Percentiles rank a stretch among this genome's conserved stretches.
phyloP scores from a whole-genome alignment of 148 eudicot species.

The Camellia japonica region DNA sequence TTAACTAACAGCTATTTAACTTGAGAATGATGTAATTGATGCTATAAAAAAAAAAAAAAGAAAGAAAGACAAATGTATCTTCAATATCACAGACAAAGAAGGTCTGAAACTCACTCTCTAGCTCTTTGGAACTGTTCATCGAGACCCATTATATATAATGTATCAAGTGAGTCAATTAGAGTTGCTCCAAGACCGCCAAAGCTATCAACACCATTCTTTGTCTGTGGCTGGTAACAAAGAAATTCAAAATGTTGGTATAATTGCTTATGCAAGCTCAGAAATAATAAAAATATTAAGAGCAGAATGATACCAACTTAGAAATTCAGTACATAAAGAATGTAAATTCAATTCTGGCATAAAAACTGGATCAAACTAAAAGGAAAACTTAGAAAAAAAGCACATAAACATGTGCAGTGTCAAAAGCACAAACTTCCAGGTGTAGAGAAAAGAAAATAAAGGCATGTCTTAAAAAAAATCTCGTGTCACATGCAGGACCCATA shows the following conservation, averaged over 20 bases:
- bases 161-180: constrained; percentile 87
- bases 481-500: no score
- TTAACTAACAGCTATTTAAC: no score
- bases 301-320: background rate
- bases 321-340: background rate
- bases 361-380: background rate
- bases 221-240: constrained; percentile 69
- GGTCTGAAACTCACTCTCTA: constrained; percentile 66
- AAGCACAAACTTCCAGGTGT: background rate
- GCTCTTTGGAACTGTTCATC: constrained; percentile 95
- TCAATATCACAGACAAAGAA: background rate
- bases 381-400: background rate
- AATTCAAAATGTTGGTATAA: constrained; percentile 13
- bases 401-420: background rate
- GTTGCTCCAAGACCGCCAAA: constrained; percentile 99
- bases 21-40: no score
- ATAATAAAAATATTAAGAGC: background rate
- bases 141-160: constrained; percentile 94
- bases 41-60: background rate
- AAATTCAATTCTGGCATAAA: background rate
- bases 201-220: constrained; percentile 90
- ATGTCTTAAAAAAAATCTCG: no score
- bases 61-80: background rate
- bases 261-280: background rate
- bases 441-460: background rate